phyloP scores from a whole-genome alignment of 371 early-diverging fungal genomes.

The Synchytrium microbalum region DNA sequence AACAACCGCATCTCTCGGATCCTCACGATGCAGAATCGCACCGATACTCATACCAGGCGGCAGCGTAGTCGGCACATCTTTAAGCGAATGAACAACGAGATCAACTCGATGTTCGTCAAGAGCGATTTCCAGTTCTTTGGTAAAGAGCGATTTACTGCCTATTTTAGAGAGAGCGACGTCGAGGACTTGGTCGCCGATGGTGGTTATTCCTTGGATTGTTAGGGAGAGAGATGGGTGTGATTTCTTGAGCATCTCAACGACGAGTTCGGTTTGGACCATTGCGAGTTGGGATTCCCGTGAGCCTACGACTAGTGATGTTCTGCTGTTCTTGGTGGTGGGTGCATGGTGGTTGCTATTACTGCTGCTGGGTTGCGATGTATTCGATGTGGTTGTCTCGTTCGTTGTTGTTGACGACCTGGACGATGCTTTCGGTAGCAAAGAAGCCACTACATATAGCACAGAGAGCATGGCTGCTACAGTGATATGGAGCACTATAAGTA shows the following conservation, averaged over 20 bases:
- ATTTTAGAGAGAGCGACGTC: conserved; percentile 83
- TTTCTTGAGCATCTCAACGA: conserved; percentile 49
- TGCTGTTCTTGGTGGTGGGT: neutral
- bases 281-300: conserved; percentile 88
- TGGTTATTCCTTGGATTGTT: conserved; percentile 66
- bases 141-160: conserved; percentile 88
- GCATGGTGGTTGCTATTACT: neutral
- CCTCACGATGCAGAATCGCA: conserved; percentile 77
- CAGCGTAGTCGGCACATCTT: conserved; percentile 88
- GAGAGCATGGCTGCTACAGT: too few relatives aligned
- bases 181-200: conserved; percentile 76
- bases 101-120: conserved; percentile 66
- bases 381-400: too few relatives aligned
- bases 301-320: conserved; percentile 58
- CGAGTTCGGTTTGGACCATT: conserved; percentile 74
- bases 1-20: conserved; percentile 86
- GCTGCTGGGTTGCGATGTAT: too few relatives aligned
- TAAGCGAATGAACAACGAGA: conserved; percentile 88
- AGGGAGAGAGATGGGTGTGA: conserved; percentile 47
- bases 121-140: conserved; percentile 86
- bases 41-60: conserved; percentile 77
- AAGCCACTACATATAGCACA: too few relatives aligned
- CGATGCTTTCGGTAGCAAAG: too few relatives aligned
- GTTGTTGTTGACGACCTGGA: too few relatives aligned
- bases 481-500: too few relatives aligned